Percentiles rank a stretch among this genome's conserved stretches.
Evolutionary conservation across 768 basidiomycete species (phyloP).

Genomic region (Dioszegia hungarica): DNA sequence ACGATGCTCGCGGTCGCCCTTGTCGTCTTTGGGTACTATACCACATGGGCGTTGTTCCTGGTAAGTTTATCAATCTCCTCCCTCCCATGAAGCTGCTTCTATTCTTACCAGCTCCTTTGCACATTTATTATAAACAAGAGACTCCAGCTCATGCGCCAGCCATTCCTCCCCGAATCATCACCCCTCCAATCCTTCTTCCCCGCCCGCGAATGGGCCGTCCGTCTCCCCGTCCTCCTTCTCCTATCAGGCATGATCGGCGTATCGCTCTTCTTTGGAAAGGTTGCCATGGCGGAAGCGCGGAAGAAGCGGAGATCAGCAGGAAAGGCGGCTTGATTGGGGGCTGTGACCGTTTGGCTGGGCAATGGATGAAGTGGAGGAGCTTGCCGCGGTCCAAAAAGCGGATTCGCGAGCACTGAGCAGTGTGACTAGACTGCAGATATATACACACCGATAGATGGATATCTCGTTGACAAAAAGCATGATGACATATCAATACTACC

Average conservation of each 20-base stretch:
- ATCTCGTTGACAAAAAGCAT: no score
- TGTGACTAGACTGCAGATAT: no score
- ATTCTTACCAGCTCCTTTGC: no score
- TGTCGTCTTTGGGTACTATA: conserved; percentile 80
- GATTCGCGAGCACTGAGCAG: no score
- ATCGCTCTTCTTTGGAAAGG: conserved; percentile 71
- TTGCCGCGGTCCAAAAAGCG: no score
- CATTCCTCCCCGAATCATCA: conserved; percentile 73
- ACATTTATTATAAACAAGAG: background rate
- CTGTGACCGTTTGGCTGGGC: no score
- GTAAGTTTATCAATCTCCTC: conserved; percentile 53
- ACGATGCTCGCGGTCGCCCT: conserved; percentile 73
- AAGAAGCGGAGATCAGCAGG: conserved; percentile 65
- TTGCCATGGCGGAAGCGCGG: conserved; percentile 67
- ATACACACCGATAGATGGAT: no score
- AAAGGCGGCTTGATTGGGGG: conserved; percentile 40
- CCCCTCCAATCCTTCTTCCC: conserved; percentile 77
- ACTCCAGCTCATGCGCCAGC: conserved; percentile 48
- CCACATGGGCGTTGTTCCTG: conserved; percentile 81
- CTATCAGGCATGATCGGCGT: conserved; percentile 75
- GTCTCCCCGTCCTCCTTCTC: conserved; percentile 76
- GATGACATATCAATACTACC: background rate
- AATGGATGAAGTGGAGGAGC: no score
- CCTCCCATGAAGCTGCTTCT: no score
- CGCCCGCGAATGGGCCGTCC: conserved; percentile 84